Conservation (phyloP, 352 stramenopile species). For the Globisporangium cylindrosporum region DNA sequence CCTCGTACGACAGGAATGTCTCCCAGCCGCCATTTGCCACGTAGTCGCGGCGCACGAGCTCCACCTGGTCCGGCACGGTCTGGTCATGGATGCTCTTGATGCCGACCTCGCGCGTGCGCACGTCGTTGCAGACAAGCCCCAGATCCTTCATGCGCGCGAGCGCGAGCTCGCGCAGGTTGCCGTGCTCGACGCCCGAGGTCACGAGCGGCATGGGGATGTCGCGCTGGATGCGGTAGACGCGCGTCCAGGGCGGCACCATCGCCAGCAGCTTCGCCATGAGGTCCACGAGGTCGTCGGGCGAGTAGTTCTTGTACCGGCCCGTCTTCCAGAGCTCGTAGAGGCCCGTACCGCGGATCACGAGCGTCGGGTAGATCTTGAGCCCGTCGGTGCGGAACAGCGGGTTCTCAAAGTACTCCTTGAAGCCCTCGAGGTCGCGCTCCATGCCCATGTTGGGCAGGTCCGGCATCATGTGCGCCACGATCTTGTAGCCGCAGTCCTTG, state of each 20-base stretch:
- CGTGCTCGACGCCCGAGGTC: conserved; percentile 94
- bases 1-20: conserved; percentile 96
- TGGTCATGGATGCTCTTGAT: conserved; percentile 97
- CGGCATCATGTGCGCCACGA: conserved; percentile 98
- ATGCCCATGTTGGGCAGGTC: conserved; percentile 97
- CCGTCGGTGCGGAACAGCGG: conserved; percentile 93
- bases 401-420: conserved; percentile 97
- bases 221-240: conserved; percentile 95
- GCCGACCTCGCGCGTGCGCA: conserved; percentile 94
- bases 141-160: conserved; percentile 92
- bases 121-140: conserved; percentile 91
- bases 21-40: conserved; percentile 96
- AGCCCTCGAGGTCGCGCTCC: conserved; percentile 94
- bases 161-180: conserved; percentile 93
- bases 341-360: conserved; percentile 96
- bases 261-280: conserved; percentile 92
- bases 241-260: conserved; percentile 94
- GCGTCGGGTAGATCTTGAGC: conserved; percentile 96
- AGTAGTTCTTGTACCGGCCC: conserved; percentile 90
- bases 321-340: conserved; percentile 98
- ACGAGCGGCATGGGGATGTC: conserved; percentile 99
- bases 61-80: conserved; percentile 92
- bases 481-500: conserved; percentile 98
- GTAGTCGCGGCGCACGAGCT: conserved; percentile 96
- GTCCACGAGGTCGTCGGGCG: conserved; percentile 83